These are phyloP conservation scores for Termitomyces bulborhizus DNA, from an alignment of 768 basidiomycete species.

Conservation along the genomic window DNA sequence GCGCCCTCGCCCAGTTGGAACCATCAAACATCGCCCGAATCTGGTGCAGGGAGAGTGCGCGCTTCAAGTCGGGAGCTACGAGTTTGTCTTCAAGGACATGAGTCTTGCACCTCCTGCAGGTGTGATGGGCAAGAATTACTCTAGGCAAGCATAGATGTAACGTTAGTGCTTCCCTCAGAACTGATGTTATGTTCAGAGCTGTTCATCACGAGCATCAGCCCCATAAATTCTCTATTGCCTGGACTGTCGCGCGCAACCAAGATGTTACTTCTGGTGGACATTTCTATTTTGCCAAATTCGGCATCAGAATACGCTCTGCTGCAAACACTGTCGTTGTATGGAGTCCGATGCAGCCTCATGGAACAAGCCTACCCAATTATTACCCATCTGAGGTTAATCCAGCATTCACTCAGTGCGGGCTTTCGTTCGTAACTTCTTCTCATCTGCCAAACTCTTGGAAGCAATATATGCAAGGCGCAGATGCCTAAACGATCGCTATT, in stretches of 20 bases:
- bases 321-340: slow-evolving; percentile 8
- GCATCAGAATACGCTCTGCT: slow-evolving; percentile 4
- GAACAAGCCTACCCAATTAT: too few relatives aligned
- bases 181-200: too few relatives aligned
- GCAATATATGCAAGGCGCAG: background rate
- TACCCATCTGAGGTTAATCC: slow-evolving; percentile 6
- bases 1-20: background rate
- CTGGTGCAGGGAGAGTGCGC: background rate
- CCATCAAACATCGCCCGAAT: background rate
- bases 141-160: too few relatives aligned
- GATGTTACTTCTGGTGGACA: too few relatives aligned
- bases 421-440: too few relatives aligned
- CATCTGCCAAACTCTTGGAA: background rate
- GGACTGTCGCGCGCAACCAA: too few relatives aligned
- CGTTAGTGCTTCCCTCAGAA: too few relatives aligned
- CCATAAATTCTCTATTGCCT: too few relatives aligned
- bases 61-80: background rate
- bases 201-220: too few relatives aligned
- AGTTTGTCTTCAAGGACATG: background rate
- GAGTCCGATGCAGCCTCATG: too few relatives aligned
- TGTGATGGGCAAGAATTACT: background rate
- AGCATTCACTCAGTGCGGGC: slow-evolving; percentile 5
- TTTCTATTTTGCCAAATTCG: too few relatives aligned
- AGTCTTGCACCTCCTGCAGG: slow-evolving; percentile 1
- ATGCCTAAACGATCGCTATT: too few relatives aligned